Base-by-base conservation (phyloP, 768 basidiomycete species). In the Coprinopsis sp. region DNA sequence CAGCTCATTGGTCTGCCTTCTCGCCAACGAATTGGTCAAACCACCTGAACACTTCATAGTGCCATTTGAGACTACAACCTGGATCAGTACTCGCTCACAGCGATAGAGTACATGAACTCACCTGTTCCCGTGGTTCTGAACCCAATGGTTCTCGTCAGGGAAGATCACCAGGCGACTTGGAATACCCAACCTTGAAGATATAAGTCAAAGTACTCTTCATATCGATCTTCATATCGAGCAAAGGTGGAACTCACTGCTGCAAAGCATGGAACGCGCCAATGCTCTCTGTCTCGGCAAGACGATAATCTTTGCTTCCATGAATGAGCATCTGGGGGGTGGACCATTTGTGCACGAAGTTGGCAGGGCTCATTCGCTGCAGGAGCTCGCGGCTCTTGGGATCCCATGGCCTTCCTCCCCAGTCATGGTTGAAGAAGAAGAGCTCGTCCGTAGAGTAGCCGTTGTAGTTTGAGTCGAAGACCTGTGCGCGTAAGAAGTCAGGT, bases 141-240 rank as follows among this genome's bases (percentile, higher is more conserved):
- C 91, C 93, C 92, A 92, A 60, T 95, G 92, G 54, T 93, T 95
- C 66, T 95, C 93, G 54, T 87, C 81, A 0, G 90, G 88, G 75
- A 92, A 93, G 50, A 91, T 76, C 10, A 93, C 77, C 21, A 92
- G 68, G 33, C 91, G 78, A 52, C 81, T 87, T 3, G 85, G 84
- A 24, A 93, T 66, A 6, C 76, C 81, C 34, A 70, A 77, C 58
- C 90, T 91, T 16, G 25, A 34, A 30, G 19, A 14, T 4, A 27
- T 37, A 18, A 33, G 44, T 10, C 18, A 16, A 42, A 19, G 19
- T 23, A 19, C 41, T 37, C 11, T 4, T 3, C 22, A 8, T 28
- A 18, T 18, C 22, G 16, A 33, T 23, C 3, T 24, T 31, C 22
- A 4, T 45, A 39, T 6, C 12, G 14, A 14, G 23, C n/a, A 27